Percentiles rank a stretch among this genome's conserved stretches.
Evolutionary conservation across 2,329 filamentous ascomycete genomes (phyloP).

Genomic region (Aspergillus quadrilineatus): DNA sequence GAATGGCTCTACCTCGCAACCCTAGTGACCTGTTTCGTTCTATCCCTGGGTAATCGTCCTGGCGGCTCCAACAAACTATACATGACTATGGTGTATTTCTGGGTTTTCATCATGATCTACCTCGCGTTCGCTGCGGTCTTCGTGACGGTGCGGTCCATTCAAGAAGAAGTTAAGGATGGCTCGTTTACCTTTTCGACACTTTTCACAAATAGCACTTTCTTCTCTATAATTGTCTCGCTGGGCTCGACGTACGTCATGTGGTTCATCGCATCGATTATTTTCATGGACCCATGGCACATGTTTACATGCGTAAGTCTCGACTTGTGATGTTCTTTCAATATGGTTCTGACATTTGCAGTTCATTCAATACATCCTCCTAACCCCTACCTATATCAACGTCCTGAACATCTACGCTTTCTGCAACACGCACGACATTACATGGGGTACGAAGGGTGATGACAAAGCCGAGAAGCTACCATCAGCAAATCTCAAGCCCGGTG

Average conservation of each 20-base stretch:
- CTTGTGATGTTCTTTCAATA: background rate
- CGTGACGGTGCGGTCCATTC: conserved; percentile 85
- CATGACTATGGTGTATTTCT: conserved; percentile 97
- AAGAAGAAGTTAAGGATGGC: conserved; percentile 62
- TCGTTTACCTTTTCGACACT: conserved; percentile 70
- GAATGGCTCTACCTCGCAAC: conserved; percentile 94
- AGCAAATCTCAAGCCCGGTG: conserved; percentile 86
- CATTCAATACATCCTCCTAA: conserved; percentile 89
- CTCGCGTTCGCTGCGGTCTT: conserved; percentile 93
- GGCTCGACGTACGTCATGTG: conserved; percentile 91
- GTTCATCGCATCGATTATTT: conserved; percentile 85
- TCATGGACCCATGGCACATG: conserved; percentile 99
- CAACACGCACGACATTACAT: conserved; percentile 96
- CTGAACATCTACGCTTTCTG: conserved; percentile 99
- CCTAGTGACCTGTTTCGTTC: conserved; percentile 89
- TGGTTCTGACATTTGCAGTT: conserved; percentile 52
- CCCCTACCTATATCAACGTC: conserved; percentile 96
- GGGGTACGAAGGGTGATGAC: conserved; percentile 97
- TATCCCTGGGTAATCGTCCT: conserved; percentile 90
- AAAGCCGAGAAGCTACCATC: conserved; percentile 87
- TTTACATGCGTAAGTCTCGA: conserved; percentile 64
- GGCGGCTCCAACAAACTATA: conserved; percentile 93
- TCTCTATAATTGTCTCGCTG: conserved; percentile 88
- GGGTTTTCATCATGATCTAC: conserved; percentile 93
- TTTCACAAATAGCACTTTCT: conserved; percentile 85